These are phyloP conservation scores for Xanthoconium separans DNA, from an alignment of 1,284 basidiomycete species.

Conservation along the genomic window DNA sequence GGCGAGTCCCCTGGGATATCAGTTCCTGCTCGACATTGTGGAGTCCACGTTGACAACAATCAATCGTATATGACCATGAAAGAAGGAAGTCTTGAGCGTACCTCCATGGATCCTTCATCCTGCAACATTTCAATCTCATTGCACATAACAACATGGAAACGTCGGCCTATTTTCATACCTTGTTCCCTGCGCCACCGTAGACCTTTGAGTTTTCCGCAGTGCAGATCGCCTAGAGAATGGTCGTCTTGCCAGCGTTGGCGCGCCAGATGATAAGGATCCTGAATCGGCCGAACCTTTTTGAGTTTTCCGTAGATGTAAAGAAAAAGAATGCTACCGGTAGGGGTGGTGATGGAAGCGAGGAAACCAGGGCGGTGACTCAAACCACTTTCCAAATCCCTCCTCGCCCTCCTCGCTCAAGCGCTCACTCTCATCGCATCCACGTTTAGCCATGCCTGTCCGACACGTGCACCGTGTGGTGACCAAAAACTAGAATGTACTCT, in stretches of 20 bases:
- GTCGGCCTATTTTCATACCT: neutral
- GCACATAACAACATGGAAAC: neutral
- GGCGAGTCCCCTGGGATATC: neutral
- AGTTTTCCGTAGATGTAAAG: too few species aligned
- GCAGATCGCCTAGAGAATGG: conserved; percentile 8
- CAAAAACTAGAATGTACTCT: conserved; percentile 80
- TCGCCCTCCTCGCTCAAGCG: too few species aligned
- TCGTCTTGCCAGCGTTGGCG: conserved; percentile 11
- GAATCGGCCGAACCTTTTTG: neutral
- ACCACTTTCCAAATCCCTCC: too few species aligned
- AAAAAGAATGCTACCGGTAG: too few species aligned
- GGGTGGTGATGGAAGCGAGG: too few species aligned
- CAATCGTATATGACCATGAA: too few species aligned
- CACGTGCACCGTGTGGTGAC: conserved; percentile 87
- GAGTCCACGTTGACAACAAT: neutral
- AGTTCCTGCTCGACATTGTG: neutral
- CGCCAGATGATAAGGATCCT: neutral
- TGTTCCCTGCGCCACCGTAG: neutral
- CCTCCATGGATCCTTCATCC: neutral
- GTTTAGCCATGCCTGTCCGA: conserved; percentile 90
- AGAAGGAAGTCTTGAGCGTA: neutral
- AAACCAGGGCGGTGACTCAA: too few species aligned
- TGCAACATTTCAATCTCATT: neutral
- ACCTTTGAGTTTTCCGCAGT: conserved; percentile 3
- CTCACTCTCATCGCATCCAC: conserved; percentile 77